phyloP scores from a whole-genome alignment of 495 filamentous ascomycete species.

The Hyaloscypha finlandica region DNA sequence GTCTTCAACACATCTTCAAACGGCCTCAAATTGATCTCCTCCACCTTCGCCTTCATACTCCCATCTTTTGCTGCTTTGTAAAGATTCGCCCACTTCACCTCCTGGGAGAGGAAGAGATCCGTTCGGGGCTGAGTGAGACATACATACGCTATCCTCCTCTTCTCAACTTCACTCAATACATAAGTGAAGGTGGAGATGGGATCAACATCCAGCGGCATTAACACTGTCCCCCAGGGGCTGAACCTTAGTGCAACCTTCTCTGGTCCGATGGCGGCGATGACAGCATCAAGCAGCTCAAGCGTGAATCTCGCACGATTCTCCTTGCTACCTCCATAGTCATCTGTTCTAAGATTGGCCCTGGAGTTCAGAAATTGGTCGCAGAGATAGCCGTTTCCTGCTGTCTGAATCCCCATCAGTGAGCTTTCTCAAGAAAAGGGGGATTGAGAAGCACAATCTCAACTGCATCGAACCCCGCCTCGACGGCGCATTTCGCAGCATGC shows the following conservation, averaged over 20 bases:
- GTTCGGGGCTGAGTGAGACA: constrained; percentile 23
- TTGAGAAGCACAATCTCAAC: constrained; percentile 55
- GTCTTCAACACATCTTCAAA: constrained; percentile 14
- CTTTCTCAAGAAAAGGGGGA: not conserved
- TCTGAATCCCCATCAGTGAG: constrained; percentile 25
- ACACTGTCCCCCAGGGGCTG: constrained; percentile 52
- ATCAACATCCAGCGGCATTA: constrained; percentile 49
- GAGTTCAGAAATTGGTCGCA: constrained; percentile 73
- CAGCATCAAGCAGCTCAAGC: constrained; percentile 60
- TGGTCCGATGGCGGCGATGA: constrained; percentile 55
- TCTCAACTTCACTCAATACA: constrained; percentile 48
- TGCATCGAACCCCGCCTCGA: constrained; percentile 67
- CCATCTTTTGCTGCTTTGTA: constrained; percentile 41
- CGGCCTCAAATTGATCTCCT: constrained; percentile 12
- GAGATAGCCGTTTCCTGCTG: constrained; percentile 67
- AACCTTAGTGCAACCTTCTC: constrained; percentile 62
- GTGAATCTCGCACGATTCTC: constrained; percentile 67
- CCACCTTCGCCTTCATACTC: constrained; percentile 26
- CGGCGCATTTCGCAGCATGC: constrained; percentile 58
- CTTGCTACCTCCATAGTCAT: constrained; percentile 68
- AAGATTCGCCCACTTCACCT: constrained; percentile 54
- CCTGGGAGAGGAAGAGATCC: constrained; percentile 49
- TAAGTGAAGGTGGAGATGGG: constrained; percentile 44
- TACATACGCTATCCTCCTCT: constrained; percentile 40
- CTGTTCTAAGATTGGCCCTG: constrained; percentile 59